These are phyloP conservation scores for Russula griseocarnosa DNA, from an alignment of 768 basidiomycete genomes.

Conservation along the genomic window DNA sequence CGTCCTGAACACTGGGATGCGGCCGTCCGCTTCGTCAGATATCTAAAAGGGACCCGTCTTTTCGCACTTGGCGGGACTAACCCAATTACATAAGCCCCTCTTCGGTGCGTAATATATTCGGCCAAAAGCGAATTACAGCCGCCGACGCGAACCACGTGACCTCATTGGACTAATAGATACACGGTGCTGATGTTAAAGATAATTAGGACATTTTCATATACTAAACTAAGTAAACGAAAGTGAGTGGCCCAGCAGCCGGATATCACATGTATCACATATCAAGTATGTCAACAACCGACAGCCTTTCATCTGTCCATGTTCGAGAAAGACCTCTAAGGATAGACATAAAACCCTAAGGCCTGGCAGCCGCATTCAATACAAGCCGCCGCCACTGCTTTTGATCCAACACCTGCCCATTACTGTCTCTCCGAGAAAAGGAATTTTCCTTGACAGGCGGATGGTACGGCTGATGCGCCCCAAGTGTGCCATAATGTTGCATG, in stretches of 20 bases:
- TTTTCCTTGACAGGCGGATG: not conserved
- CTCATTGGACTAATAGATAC: no score
- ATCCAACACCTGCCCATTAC: constrained; percentile 13
- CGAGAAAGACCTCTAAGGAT: not conserved
- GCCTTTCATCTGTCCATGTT: not conserved
- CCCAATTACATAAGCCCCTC: no score
- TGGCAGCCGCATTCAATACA: constrained; percentile 15
- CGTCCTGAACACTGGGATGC: no score
- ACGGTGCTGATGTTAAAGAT: no score
- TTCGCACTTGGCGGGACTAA: no score
- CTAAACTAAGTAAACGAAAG: not conserved
- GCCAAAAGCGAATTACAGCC: no score
- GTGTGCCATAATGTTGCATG: not conserved
- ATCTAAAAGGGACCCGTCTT: no score
- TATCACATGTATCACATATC: not conserved
- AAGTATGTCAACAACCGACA: not conserved
- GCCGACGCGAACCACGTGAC: no score
- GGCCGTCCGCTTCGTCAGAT: no score
- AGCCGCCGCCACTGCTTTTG: constrained; percentile 18
- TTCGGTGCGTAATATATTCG: no score
- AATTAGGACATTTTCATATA: no score
- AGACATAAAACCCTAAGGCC: not conserved
- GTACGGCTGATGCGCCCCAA: not conserved
- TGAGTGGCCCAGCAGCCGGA: not conserved
- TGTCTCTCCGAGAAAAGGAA: not conserved